Evolutionary conservation across 148 eudicot species (phyloP), one percentile per base, ranked within the genome.

Genomic region (Euryodendron excelsum): DNA sequence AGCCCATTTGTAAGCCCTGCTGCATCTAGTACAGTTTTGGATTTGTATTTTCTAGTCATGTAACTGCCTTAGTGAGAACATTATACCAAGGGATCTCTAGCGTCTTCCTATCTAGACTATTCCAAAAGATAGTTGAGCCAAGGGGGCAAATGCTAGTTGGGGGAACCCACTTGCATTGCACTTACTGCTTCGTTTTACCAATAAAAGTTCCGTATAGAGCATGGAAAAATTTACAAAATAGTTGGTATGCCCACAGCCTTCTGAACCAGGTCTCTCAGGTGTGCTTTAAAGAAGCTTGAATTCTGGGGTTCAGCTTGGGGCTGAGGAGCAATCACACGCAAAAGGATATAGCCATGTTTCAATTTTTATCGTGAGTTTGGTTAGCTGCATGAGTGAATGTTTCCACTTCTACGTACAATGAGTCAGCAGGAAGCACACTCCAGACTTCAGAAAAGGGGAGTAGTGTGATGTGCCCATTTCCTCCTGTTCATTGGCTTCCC

Each of bases 401-500:
- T 48, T 70, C 53, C 36, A 48, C 13, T 13, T 31, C 20, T 48
- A 4, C 47, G 8, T 21, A 56, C 23, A 56, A 21, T 56, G 60
- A 21, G 60, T 21, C 3, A 21, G 3, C 56, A 52, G 60, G 18
- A 28, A 28, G 11, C 8, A 27, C 11, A 25, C 13, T n/a, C 6
- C 6, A 69, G 44, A 5, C 23, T 17, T 30, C 6, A 45, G 20
- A 28, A 28, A 47, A 48, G 34, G 55, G 55, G 73, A 25, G 14
- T 52, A 30, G 17, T 65, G 50, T 28, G 11, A 45, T 53, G 55
- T 4, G 25, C 17, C 33, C 36, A 70, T 70, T 70, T 70, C 74
- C 39, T 70, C 17, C 72, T 69, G 36, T 70, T 59, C 37, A n/a
- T 69, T 28, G 25, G 55, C 34, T 45, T 44, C 30, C 37, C 74